Base-by-base conservation (phyloP, 2,329 filamentous ascomycete species). In the Akanthomyces muscarius region DNA sequence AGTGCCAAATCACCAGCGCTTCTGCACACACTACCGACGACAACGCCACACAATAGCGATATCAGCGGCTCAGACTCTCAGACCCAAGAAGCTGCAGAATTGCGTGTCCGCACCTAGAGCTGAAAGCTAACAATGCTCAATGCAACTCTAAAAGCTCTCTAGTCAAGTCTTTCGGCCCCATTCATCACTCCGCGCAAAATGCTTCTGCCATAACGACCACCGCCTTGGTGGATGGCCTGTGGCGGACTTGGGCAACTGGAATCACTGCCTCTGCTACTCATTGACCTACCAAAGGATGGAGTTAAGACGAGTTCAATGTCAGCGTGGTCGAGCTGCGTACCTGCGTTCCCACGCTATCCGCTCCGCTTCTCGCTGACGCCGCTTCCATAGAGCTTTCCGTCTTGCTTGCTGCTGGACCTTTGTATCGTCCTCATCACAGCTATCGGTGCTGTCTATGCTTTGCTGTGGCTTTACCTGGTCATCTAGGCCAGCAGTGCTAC, bases 191-290 rank as follows among this genome's bases (percentile, higher is more conserved):
- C 18, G 33, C 44, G 6, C 28, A 30, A 30, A 30, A 6, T 21
- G 6, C 38, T 16, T 25, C 25, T 28, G 13, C 21, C 23, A 58
- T 63, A 57, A 3, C n/a, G 13, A 8, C 44, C 63, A 10, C 62
- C 64, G 53, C 65, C 65, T 62, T 69, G 66, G 38, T 69, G 68
- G 41, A 67, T 59, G 18, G 62, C 45, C 48, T 25, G 61, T 60
- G 66, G 67, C 30, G 64, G 64, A 7, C 48, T 28, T 16, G 61
- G 61, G 14, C 21, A 51, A 13, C 48, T 52, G 8, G 28, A 54
- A 10, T 14, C 28, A 21, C 38, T 52, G 18, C n/a, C 18, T n/a
- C 23, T 60, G 25, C 25, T 52, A 33, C 48, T 45, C 5, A 3
- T 33, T 23, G 47, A 44, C 48, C 36, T 52, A 30, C 4, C 42